Conservation (phyloP, 495 filamentous ascomycete species). For the Corynascus novoguineensis region DNA sequence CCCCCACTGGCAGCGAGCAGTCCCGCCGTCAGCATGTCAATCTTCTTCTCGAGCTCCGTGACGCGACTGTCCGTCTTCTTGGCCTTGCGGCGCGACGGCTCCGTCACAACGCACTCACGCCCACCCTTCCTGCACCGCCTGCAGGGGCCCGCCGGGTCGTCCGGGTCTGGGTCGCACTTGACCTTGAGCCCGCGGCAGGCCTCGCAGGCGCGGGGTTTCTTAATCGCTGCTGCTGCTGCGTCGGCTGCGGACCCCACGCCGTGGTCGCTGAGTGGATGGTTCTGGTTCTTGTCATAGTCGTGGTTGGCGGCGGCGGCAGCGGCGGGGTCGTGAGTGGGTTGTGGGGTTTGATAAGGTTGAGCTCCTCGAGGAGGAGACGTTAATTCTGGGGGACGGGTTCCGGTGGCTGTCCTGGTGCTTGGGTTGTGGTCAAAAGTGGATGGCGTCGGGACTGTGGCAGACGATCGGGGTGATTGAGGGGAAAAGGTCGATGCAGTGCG, state of each 20-base stretch:
- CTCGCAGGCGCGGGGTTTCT: conserved; percentile 87
- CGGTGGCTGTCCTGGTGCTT: neutral
- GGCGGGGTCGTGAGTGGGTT: neutral
- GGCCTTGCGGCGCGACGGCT: conserved; percentile 77
- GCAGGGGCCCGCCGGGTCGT: conserved; percentile 61
- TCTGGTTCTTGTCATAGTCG: neutral
- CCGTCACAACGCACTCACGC: conserved; percentile 73
- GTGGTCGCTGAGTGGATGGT: too few species aligned
- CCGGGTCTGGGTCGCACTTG: conserved; percentile 70
- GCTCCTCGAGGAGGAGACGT: neutral
- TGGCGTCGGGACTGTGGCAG: neutral
- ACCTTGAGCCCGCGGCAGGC: conserved; percentile 87
- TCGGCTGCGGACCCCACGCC: conserved; percentile 20
- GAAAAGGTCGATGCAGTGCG: conserved; percentile 9
- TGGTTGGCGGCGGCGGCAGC: neutral
- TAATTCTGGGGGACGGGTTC: neutral
- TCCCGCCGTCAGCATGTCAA: conserved; percentile 79
- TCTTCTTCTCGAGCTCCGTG: conserved; percentile 89
- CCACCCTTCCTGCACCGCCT: conserved; percentile 81
- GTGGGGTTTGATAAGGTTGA: neutral
- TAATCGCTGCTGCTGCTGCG: conserved; percentile 46
- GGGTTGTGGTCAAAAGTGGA: neutral
- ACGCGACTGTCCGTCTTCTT: conserved; percentile 93
- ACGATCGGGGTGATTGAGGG: conserved; percentile 13
- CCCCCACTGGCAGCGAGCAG: conserved; percentile 46